A percentile compares a stretch with the other conserved stretches of the same genome.
These are phyloP conservation scores for Scenedesmus sp. DNA, from an alignment of 163 green algal species.

Conservation along the genomic window DNA sequence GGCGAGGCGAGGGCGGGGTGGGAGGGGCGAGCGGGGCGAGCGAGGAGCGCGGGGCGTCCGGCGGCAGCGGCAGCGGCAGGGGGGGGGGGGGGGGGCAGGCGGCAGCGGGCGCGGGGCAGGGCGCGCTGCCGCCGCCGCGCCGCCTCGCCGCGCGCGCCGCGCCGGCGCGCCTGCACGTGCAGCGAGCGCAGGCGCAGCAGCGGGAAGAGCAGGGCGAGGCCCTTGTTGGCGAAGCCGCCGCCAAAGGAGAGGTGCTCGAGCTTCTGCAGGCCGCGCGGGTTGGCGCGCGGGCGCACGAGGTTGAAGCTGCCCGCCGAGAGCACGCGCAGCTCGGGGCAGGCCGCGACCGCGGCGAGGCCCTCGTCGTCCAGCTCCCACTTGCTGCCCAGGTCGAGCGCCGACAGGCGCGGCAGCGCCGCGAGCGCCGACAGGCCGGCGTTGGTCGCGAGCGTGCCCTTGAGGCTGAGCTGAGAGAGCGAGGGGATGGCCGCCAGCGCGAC, in stretches of 20 bases:
- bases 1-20: no score
- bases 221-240: constrained; percentile 47
- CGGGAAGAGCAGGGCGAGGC: constrained; percentile 42
- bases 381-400: constrained; percentile 35
- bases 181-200: constrained; percentile 26
- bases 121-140: no score
- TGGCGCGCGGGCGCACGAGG: constrained; percentile 7
- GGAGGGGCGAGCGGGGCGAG: no score
- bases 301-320: constrained; percentile 45
- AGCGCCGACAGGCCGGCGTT: constrained; percentile 34
- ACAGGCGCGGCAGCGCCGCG: constrained; percentile 14
- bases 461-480: neutral
- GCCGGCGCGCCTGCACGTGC: constrained; percentile 25
- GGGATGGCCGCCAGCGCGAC: neutral
- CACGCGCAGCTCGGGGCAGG: constrained; percentile 9
- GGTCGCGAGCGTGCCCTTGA: constrained; percentile 23
- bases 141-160: constrained; percentile 25
- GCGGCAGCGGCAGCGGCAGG: no score
- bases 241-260: constrained; percentile 45
- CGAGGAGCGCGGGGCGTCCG: no score
- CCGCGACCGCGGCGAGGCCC: constrained; percentile 18
- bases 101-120: no score
- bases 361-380: constrained; percentile 39
- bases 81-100: no score
- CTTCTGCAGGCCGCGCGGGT: constrained; percentile 10